Base-by-base conservation (phyloP, 1,284 basidiomycete genomes). In the Peniophora sp. region DNA sequence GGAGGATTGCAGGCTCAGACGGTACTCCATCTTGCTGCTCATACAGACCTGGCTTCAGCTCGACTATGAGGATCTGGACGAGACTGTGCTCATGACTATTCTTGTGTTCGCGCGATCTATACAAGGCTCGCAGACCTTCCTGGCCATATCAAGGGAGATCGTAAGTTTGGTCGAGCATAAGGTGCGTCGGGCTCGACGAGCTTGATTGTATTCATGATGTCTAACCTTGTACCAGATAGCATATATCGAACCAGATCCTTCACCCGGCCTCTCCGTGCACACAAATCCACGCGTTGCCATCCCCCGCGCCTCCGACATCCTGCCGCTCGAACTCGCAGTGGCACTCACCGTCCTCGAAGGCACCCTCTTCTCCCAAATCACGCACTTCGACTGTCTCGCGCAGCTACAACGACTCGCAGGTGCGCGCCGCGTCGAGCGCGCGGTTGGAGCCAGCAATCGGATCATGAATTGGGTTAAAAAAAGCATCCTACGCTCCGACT, bases 401-500 rank as follows among this genome's bases (percentile, higher is more conserved):
- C 65, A 74, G 55, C 59, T 74, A 9, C 57, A 63, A 45, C 60
- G 59, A 11, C 58, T 59, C 22, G 50, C 61, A 12, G 59, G 58
- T 8, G 53, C 58, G 23, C 64, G 65, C 51, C 63, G 58, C 36
- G 61, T 71, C 12, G 61, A 66, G 39, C 61, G 58, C 14, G 65
- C 64, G 2, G 63, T 61, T 25, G 58, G 59, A 12, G 62, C 60
- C 12, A 71, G 71, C 52, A 71, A 71, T 56, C 66, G 67, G 52
- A 65, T 76, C 45, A 59, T 69, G 14, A 59, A 67, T 20, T 77
- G 72, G 71, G 68, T 74, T 10, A 72, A 73, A 55, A 65, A 67
- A 50, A 47, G 66, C 0, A 61, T 73, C 19, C 55, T 74, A 19
- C 65, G 68, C 39, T 67, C 64, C 38, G 67, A 71, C 34, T 58